A percentile compares a stretch with the other conserved stretches of the same genome.
These are phyloP conservation scores for Penicillium parvum DNA, from an alignment of 495 filamentous ascomycete species.

Conservation along the genomic window DNA sequence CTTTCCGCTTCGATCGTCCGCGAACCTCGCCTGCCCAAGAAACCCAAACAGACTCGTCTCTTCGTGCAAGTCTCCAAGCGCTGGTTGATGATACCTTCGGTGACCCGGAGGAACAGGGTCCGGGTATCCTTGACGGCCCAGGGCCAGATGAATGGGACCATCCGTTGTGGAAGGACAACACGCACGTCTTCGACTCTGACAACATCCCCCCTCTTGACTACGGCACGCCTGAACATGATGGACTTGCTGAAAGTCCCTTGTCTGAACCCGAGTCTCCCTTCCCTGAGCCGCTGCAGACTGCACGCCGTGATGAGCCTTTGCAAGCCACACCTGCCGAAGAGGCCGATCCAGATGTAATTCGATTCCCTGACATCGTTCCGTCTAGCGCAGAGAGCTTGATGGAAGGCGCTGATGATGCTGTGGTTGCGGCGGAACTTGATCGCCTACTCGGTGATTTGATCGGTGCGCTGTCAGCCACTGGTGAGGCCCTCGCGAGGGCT, in stretches of 20 bases:
- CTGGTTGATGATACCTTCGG: constrained; percentile 15
- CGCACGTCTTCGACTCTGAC: constrained; percentile 1
- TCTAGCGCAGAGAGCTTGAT: constrained; percentile 33
- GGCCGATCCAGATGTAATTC: constrained; percentile 14
- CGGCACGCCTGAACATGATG: constrained; percentile 15
- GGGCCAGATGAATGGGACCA: constrained; percentile 38
- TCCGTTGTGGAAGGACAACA: constrained; percentile 18
- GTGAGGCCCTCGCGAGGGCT: constrained; percentile 28
- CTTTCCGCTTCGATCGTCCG: constrained; percentile 43
- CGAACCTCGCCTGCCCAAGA: constrained; percentile 20
- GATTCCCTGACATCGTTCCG: constrained; percentile 33
- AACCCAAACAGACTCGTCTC: constrained; percentile 15
- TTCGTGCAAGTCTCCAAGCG: constrained; percentile 23
- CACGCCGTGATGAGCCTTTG: constrained; percentile 10
- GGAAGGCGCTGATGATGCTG: constrained; percentile 29
- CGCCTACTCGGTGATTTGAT: constrained; percentile 38
- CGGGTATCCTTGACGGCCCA: constrained; percentile 33
- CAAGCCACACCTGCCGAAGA: background rate
- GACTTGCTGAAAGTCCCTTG: constrained; percentile 2
- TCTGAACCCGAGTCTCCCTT: constrained; percentile 29
- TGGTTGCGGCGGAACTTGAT: constrained; percentile 35
- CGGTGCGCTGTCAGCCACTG: constrained; percentile 32
- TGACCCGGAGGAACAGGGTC: constrained; percentile 21
- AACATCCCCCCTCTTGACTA: constrained; percentile 11
- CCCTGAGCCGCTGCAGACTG: constrained; percentile 23